Base-by-base conservation (phyloP, 148 eudicot genomes). In the Heliosperma pusillum region DNA sequence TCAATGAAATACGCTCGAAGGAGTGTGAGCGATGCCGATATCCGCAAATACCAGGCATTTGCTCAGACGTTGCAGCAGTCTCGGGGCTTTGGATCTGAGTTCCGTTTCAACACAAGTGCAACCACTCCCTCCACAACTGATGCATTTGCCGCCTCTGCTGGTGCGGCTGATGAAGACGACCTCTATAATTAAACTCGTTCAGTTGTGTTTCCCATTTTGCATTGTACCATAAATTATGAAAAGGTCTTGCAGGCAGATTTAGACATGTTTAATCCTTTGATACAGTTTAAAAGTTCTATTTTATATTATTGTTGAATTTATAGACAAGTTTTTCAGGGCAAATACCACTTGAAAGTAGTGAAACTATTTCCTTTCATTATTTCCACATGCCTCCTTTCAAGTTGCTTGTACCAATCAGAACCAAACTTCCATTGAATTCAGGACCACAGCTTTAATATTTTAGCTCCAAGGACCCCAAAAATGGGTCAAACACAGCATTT, bases 41-140 rank as follows among this genome's bases (percentile, higher is more conserved):
- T 92, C 45, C 92, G 97, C 70, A 92, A 92, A 67, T 92, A 92
- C 75, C 97, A 92, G 83, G 91, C 91, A 7, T 92, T 92, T 83
- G 94, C 97, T 66, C 94, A 88, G 79, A 92, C 97, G 0, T 64
- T 92, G 76, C 97, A 92, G 83, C 97, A 92, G 76, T 92, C 97
- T 0, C 77, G 97, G 79, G 97, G 97, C 10, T 87, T 91, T 44
- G 97, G 97, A 4, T 55, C 87, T 19, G 94, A 89, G 47, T 92
- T 92, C 83, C 82, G 88, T 21, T 92, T 92, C 0, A 89, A 82
- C 40, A 79, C 84, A n/a, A 69, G 68, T 63, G 60, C 85, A 19
- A 86, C 76, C 12, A 80, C 84, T 20, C 36, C 85, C 1, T 65
- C 84, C 0, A 77, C 78, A 5, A 60, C 92, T 0, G 90, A 91